Base-by-base conservation (phyloP, 2,329 filamentous ascomycete species). In the Trichophyton schoenleinii region DNA sequence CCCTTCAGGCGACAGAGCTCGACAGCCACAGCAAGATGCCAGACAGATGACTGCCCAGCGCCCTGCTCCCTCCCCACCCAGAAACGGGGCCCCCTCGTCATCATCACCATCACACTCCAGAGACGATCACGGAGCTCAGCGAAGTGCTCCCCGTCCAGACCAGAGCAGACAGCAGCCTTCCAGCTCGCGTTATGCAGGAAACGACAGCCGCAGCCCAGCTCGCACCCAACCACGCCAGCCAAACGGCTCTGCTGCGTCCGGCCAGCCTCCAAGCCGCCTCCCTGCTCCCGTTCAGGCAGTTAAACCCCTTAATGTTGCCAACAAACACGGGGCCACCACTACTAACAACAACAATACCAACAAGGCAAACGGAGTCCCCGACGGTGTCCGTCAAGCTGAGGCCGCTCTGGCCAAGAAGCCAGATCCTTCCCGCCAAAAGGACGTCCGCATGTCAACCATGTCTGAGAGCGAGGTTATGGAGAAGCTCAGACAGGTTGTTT, bases 381-480 rank as follows among this genome's bases (percentile, higher is more conserved):
- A 94, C 70, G 81, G 87, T 34, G 84, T 95, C 67, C 95, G 94
- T 77, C 89, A 91, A 68, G 91, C 92, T 3, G 91, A 97, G 73
- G 87, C 87, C 60, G 91, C 91, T 8, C 81, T 97, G 61, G 92
- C 88, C 15, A 87, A 92, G 69, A 94, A 95, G 76, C 87, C 86
- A 2, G 74, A 85, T 34, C 85, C 91, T 68, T 44, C 55, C 22
- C 86, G 89, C 64, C 86, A 89, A 74, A 91, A 96, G 76, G 94
- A 96, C 75, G 90, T 94, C 57, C 90, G 94, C 71, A 96, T 99
- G 91, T 97, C 92, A 42, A 95, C 89, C 68, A 97, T 99, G 94
- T 89, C 89, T 8, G 94, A 99, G 76, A 87, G 83, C 66, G 92
- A 99, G 74, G 94, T 99, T 62, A 99, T 99, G 94, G 87, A 89